phyloP scores from a whole-genome alignment of 2,329 filamentous ascomycete species.

The Delphinella strobiligena region DNA sequence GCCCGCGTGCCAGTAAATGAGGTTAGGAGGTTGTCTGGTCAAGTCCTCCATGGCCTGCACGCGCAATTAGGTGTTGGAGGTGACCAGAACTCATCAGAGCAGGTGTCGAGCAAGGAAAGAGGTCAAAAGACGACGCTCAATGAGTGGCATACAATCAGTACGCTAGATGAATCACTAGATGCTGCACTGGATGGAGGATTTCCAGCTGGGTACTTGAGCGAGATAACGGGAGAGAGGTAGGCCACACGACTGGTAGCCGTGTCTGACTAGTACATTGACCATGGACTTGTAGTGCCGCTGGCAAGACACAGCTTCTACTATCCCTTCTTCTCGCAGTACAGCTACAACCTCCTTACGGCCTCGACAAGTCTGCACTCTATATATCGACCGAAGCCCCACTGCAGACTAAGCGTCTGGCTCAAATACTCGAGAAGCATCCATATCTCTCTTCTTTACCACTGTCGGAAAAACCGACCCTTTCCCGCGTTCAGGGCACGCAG shows the following conservation, averaged over 20 bases:
- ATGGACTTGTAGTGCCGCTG: constrained; percentile 51
- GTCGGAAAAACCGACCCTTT: constrained; percentile 49
- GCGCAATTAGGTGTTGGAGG: constrained; percentile 39
- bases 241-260: neutral
- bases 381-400: constrained; percentile 86
- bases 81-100: neutral
- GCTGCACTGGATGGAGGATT: constrained; percentile 63
- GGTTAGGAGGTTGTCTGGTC: constrained; percentile 59
- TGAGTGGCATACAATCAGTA: constrained; percentile 57
- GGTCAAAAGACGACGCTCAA: constrained; percentile 9
- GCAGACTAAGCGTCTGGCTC: constrained; percentile 66
- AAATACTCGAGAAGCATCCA: constrained; percentile 62
- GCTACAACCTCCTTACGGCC: constrained; percentile 59
- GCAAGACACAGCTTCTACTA: constrained; percentile 90
- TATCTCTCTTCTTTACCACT: constrained; percentile 36
- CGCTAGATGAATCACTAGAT: constrained; percentile 65
- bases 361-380: constrained; percentile 69
- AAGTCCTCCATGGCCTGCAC: constrained; percentile 56
- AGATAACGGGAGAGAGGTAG: constrained; percentile 82
- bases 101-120: neutral
- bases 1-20: constrained; percentile 72
- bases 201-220: constrained; percentile 68
- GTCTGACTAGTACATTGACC: constrained; percentile 3
- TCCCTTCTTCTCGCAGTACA: constrained; percentile 75
- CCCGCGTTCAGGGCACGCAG: constrained; percentile 66